These are phyloP conservation scores for Colletotrichum liriopes DNA, from an alignment of 2,329 filamentous ascomycete species.

Conservation along the genomic window DNA sequence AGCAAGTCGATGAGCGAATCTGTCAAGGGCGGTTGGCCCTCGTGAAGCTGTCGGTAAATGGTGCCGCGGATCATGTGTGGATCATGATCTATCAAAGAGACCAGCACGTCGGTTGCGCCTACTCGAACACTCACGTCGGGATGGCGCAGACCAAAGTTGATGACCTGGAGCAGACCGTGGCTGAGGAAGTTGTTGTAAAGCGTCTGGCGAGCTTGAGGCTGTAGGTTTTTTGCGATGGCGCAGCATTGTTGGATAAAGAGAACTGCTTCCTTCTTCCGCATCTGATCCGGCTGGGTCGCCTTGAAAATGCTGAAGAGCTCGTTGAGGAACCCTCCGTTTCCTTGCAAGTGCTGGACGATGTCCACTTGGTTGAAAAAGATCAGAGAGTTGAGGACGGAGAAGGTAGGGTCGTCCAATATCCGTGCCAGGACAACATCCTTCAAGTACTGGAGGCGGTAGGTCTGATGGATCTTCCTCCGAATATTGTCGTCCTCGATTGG, in stretches of 20 bases:
- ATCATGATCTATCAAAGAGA: conserved; percentile 96
- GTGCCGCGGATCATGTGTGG: conserved; percentile 94
- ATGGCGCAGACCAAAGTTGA: conserved; percentile 92
- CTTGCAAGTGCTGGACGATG: conserved; percentile 95
- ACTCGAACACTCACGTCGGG: conserved; percentile 88
- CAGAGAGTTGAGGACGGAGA: conserved; percentile 95
- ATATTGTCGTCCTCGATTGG: conserved; percentile 88
- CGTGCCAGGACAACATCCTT: conserved; percentile 98
- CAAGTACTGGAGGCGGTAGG: conserved; percentile 94
- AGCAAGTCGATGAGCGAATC: conserved; percentile 95
- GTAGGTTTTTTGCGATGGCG: conserved; percentile 92
- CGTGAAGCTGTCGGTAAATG: conserved; percentile 91
- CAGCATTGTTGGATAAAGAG: conserved; percentile 98
- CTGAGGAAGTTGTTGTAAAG: conserved; percentile 92
- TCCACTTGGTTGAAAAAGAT: conserved; percentile 99
- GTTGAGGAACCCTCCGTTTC: conserved; percentile 82
- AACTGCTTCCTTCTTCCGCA: conserved; percentile 92
- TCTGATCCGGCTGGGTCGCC: conserved; percentile 73
- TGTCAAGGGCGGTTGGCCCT: conserved; percentile 87
- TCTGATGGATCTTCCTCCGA: conserved; percentile 93
- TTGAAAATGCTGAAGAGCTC: conserved; percentile 92
- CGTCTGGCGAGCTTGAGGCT: conserved; percentile 83
- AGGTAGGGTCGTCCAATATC: conserved; percentile 97
- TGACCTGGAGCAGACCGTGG: conserved; percentile 89
- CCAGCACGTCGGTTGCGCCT: conserved; percentile 92